Conservation (phyloP, 2,329 filamentous ascomycete genomes). For the Apiospora rasikravindrae region DNA sequence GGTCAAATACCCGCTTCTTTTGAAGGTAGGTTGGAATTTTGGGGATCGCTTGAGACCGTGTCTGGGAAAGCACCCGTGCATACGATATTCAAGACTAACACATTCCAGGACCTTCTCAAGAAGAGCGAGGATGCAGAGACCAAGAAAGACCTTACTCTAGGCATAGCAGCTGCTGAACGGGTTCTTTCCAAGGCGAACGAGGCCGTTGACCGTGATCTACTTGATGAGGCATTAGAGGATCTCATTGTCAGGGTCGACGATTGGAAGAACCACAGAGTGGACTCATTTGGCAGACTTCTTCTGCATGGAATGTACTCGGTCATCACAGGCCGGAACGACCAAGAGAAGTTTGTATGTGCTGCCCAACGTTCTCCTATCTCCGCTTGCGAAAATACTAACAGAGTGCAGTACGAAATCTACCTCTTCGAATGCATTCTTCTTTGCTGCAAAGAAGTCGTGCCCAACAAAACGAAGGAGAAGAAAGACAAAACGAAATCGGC, state of each 20-base stretch:
- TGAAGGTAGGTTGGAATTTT: conserved; percentile 65
- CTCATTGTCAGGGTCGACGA: conserved; percentile 86
- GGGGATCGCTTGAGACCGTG: background rate
- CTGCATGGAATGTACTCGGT: conserved; percentile 92
- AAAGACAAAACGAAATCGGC: conserved; percentile 66
- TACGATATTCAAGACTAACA: background rate
- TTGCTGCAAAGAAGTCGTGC: conserved; percentile 93
- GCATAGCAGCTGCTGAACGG: conserved; percentile 81
- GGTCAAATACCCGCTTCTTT: conserved; percentile 89
- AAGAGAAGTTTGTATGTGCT: conserved; percentile 78
- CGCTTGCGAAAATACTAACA: conserved; percentile 40
- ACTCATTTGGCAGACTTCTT: conserved; percentile 88
- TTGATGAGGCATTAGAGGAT: conserved; percentile 83
- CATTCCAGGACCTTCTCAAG: conserved; percentile 79
- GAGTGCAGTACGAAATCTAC: conserved; percentile 87
- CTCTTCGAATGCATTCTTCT: conserved; percentile 94
- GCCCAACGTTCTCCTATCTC: background rate
- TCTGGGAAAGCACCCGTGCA: background rate
- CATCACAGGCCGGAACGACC: conserved; percentile 85
- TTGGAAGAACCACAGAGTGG: conserved; percentile 92
- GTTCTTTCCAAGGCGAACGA: conserved; percentile 87
- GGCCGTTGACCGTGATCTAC: conserved; percentile 85
- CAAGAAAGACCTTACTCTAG: conserved; percentile 73
- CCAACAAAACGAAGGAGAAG: conserved; percentile 83
- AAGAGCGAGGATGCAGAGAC: conserved; percentile 74